Percentiles rank a stretch among this genome's conserved stretches.
These are phyloP conservation scores for Corynespora cassiicola DNA, from an alignment of 2,329 filamentous ascomycete species.

Conservation along the genomic window DNA sequence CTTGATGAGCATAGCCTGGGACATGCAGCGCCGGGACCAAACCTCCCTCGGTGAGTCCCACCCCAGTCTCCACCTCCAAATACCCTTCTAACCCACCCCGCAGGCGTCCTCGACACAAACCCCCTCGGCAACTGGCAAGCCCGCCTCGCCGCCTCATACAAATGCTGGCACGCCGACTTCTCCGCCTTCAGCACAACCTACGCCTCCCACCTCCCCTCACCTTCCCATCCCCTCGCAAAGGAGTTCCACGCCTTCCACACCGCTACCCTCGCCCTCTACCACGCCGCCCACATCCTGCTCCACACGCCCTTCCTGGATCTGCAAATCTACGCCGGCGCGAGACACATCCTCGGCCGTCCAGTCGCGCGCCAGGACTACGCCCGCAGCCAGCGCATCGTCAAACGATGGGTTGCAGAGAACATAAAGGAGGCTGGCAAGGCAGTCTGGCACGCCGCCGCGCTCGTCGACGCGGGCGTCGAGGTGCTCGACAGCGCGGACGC, in stretches of 20 bases:
- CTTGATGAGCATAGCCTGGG: conserved; percentile 68
- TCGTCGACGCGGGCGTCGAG: conserved; percentile 59
- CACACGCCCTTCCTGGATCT: conserved; percentile 66
- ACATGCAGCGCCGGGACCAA: conserved; percentile 67
- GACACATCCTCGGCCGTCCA: conserved; percentile 64
- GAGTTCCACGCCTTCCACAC: conserved; percentile 58
- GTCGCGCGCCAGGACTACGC: conserved; percentile 59
- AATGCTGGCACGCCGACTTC: conserved; percentile 65
- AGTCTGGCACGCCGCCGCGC: conserved; percentile 60
- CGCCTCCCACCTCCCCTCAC: conserved; percentile 25
- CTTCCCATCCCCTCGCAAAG: conserved; percentile 36
- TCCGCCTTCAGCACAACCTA: conserved; percentile 56
- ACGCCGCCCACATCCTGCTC: conserved; percentile 63
- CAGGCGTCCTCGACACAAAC: conserved; percentile 36
- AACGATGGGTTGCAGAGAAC: conserved; percentile 54
- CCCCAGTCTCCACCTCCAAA: not conserved
- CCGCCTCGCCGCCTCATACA: conserved; percentile 61
- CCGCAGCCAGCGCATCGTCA: conserved; percentile 59
- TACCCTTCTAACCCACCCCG: not conserved
- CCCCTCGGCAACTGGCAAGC: conserved; percentile 58
- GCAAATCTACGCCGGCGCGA: conserved; percentile 67
- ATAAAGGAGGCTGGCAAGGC: conserved; percentile 49
- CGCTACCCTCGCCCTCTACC: conserved; percentile 63
- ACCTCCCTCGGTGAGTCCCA: conserved; percentile 59
- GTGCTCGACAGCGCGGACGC: conserved; percentile 48